Evolutionary conservation across 2,329 filamentous ascomycete genomes (phyloP).

Genomic region (Phyllosticta citribraziliensis): DNA sequence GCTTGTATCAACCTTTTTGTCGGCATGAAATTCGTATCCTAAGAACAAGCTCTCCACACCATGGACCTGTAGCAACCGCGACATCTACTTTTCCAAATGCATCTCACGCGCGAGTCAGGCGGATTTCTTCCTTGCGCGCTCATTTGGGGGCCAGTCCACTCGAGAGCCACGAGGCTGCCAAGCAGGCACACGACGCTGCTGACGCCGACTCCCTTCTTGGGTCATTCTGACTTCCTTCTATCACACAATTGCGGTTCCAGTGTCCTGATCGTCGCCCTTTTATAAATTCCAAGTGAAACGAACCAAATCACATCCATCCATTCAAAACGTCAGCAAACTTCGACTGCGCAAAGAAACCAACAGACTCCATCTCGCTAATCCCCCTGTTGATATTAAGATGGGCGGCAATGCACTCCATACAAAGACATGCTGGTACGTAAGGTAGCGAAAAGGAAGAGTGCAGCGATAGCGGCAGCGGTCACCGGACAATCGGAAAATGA

Average conservation of each 20-base stretch:
- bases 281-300: too few relatives aligned
- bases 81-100: not conserved
- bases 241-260: not conserved
- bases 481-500: not conserved
- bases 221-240: not conserved
- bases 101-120: not conserved
- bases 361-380: not conserved
- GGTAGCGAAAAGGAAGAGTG: not conserved
- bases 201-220: not conserved
- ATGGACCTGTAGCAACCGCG: not conserved
- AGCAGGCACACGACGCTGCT: not conserved
- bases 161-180: not conserved
- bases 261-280: not conserved
- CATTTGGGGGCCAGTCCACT: not conserved
- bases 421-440: not conserved
- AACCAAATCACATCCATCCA: not conserved
- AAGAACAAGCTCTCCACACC: not conserved
- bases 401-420: not conserved
- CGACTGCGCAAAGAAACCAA: not conserved
- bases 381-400: not conserved
- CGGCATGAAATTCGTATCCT: not conserved
- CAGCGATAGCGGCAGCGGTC: not conserved
- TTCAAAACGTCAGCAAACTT: not conserved
- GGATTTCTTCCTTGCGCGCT: not conserved
- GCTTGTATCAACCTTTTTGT: not conserved